These are phyloP conservation scores for Rhizomucor miehei DNA, from an alignment of 371 early-diverging fungal genomes.

Conservation along the genomic window DNA sequence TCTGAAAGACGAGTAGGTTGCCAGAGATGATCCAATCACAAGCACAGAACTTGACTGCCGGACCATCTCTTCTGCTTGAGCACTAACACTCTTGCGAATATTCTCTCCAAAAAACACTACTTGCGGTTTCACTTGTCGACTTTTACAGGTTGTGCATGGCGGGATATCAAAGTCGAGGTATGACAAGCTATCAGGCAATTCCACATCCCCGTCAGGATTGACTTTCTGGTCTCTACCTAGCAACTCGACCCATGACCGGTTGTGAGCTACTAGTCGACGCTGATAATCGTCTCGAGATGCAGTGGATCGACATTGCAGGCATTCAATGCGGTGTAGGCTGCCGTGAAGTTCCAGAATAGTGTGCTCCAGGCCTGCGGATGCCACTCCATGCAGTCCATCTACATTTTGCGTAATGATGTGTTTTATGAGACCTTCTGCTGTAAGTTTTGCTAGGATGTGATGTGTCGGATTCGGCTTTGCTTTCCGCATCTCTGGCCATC, in stretches of 20 bases:
- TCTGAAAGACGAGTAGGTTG: constrained; percentile 81
- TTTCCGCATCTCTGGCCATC: constrained; percentile 66
- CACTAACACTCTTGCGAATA: constrained; percentile 52
- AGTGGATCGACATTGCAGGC: constrained; percentile 62
- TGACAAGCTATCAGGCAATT: constrained; percentile 51
- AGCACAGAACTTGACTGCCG: constrained; percentile 59
- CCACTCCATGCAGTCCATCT: constrained; percentile 73
- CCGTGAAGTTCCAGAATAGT: constrained; percentile 86
- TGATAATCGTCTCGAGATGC: constrained; percentile 66
- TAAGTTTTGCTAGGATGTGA: constrained; percentile 51
- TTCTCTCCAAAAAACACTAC: constrained; percentile 93
- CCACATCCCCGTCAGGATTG: constrained; percentile 91
- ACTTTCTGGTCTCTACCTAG: constrained; percentile 43
- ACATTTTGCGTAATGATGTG: constrained; percentile 91
- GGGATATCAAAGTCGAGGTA: constrained; percentile 75
- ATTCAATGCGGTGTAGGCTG: constrained; percentile 69
- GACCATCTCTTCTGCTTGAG: constrained; percentile 52
- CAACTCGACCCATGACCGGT: constrained; percentile 67
- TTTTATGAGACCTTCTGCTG: constrained; percentile 34
- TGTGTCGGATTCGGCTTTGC: constrained; percentile 80
- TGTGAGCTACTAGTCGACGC: constrained; percentile 56
- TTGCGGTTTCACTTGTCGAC: constrained; percentile 62
- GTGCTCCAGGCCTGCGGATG: constrained; percentile 34
- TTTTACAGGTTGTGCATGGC: constrained; percentile 61
- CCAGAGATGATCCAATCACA: constrained; percentile 79